phyloP scores from a whole-genome alignment of 2,329 filamentous ascomycete genomes.

The Aspergillus spinulosporus region DNA sequence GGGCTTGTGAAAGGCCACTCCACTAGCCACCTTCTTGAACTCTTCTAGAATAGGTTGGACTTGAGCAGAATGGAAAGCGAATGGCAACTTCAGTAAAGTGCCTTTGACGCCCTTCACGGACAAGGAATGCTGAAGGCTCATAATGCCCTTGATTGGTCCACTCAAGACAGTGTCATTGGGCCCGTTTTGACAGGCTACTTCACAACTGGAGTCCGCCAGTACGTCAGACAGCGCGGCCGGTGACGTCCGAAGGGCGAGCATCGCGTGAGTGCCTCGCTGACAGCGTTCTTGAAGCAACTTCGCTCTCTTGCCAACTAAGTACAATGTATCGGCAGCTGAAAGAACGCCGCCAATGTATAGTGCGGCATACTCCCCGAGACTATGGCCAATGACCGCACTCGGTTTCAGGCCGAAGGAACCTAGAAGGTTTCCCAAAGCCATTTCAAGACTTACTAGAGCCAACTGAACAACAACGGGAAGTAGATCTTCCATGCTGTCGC shows the following conservation, averaged over 20 bases:
- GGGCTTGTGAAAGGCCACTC: no score
- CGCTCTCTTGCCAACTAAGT: conserved; percentile 69
- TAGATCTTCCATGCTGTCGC: conserved; percentile 31
- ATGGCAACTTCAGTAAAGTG: conserved; percentile 58
- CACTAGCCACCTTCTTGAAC: no score
- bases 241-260: conserved; percentile 57
- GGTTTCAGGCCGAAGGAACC: conserved; percentile 38
- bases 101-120: conserved; percentile 57
- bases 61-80: conserved; percentile 46
- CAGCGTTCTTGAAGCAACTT: conserved; percentile 65
- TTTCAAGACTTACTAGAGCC: conserved; percentile 42
- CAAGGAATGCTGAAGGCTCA: conserved; percentile 54
- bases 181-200: conserved; percentile 71
- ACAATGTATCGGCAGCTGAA: conserved; percentile 47
- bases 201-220: background rate
- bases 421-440: conserved; percentile 42
- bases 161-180: conserved; percentile 72
- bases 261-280: conserved; percentile 64
- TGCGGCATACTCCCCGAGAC: conserved; percentile 42
- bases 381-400: conserved; percentile 45
- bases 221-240: conserved; percentile 44
- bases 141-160: conserved; percentile 59
- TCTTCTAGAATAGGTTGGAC: no score
- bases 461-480: conserved; percentile 27
- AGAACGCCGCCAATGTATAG: conserved; percentile 37